Evolutionary conservation across 768 basidiomycete species (phyloP).

Genomic region (Sistotremastrum suecicum): DNA sequence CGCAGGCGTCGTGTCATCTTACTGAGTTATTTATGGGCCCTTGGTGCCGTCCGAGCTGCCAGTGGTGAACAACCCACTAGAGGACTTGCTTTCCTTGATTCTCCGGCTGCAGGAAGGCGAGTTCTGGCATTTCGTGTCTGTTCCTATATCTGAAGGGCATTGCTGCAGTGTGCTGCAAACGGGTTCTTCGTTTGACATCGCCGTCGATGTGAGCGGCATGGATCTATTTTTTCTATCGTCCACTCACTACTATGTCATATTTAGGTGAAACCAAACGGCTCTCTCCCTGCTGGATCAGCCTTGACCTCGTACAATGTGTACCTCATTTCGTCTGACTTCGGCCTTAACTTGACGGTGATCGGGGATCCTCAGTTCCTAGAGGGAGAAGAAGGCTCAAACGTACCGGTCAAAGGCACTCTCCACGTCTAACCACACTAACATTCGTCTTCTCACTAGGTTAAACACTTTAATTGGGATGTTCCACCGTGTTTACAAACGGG

Average conservation of each 20-base stretch:
- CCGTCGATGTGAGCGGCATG: constrained; percentile 19
- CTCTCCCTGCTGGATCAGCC: constrained; percentile 21
- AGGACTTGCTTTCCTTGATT: constrained; percentile 18
- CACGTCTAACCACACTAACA: not conserved
- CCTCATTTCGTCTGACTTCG: constrained; percentile 24
- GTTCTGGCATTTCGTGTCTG: not conserved
- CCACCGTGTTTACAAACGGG: constrained; percentile 28
- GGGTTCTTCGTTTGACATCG: constrained; percentile 18
- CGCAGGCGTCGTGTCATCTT: no score
- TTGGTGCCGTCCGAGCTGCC: not conserved
- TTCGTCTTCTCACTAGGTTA: not conserved
- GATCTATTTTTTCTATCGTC: not conserved
- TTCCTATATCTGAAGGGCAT: not conserved
- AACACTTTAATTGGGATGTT: constrained; percentile 20
- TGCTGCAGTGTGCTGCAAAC: constrained; percentile 15
- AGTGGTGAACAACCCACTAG: constrained; percentile 11
- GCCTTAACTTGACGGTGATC: constrained; percentile 28
- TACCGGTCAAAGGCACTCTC: not conserved
- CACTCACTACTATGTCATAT: constrained; percentile 13
- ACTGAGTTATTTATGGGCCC: no score
- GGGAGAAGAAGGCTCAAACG: constrained; percentile 25
- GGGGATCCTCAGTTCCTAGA: constrained; percentile 19
- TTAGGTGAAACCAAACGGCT: constrained; percentile 32
- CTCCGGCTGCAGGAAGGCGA: constrained; percentile 20
- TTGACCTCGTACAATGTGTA: constrained; percentile 26